phyloP scores from a whole-genome alignment of 352 stramenopile genomes.

The Pythium monospermum region DNA sequence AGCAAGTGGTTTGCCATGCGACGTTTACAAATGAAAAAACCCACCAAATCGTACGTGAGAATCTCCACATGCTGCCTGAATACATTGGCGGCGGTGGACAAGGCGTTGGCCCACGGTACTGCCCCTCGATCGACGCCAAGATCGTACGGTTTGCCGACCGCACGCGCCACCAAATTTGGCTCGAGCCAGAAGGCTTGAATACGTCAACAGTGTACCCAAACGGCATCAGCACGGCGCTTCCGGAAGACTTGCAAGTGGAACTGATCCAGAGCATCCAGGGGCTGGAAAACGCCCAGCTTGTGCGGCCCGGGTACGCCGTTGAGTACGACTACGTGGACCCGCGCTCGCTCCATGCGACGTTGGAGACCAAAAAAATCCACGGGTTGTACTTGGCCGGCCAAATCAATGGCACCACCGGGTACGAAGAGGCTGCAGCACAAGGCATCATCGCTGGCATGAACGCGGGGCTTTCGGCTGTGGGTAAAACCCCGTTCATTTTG shows the following conservation, averaged over 20 bases:
- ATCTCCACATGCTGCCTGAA: conserved; percentile 91
- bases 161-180: conserved; percentile 89
- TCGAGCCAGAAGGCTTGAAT: conserved; percentile 97
- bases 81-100: conserved; percentile 86
- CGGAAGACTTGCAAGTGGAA: conserved; percentile 92
- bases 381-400: conserved; percentile 96
- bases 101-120: conserved; percentile 89
- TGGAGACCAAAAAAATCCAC: conserved; percentile 93
- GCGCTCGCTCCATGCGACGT: conserved; percentile 87
- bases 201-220: conserved; percentile 98
- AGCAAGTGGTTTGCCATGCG: conserved; percentile 91
- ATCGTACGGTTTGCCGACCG: conserved; percentile 76
- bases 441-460: conserved; percentile 97
- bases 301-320: conserved; percentile 98
- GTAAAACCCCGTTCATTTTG: conserved; percentile 84
- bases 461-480: conserved; percentile 78
- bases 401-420: conserved; percentile 99
- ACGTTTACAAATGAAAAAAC: conserved; percentile 96
- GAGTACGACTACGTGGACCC: conserved; percentile 99
- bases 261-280: conserved; percentile 95
- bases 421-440: conserved; percentile 98
- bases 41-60: conserved; percentile 93
- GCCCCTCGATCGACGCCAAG: conserved; percentile 98
- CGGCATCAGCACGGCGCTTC: conserved; percentile 91
- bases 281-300: conserved; percentile 93